Percentiles rank a stretch among this genome's conserved stretches.
phyloP scores from a whole-genome alignment of 352 stramenopile genomes.

The Porosira glacialis region DNA sequence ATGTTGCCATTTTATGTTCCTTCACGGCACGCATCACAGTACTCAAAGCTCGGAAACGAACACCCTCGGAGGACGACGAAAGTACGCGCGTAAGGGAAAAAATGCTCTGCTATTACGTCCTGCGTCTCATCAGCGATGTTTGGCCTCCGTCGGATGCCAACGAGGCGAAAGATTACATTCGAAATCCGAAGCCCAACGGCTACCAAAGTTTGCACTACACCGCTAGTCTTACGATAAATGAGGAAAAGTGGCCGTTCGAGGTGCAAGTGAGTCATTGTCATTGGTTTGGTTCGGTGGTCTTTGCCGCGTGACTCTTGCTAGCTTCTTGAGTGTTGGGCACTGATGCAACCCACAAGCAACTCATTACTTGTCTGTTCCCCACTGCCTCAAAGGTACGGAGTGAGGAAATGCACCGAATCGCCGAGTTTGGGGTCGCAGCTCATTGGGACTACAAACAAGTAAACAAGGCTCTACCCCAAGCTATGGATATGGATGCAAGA shows the following conservation, averaged over 20 bases:
- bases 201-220: conserved; percentile 84
- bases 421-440: too few relatives aligned
- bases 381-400: too few relatives aligned
- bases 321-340: too few relatives aligned
- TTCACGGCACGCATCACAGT: conserved; percentile 77
- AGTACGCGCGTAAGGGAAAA: conserved; percentile 47
- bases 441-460: too few relatives aligned
- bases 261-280: conserved; percentile 39
- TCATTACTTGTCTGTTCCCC: too few relatives aligned
- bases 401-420: too few relatives aligned
- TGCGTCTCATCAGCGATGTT: conserved; percentile 53
- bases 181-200: conserved; percentile 81
- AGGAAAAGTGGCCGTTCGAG: conserved; percentile 75
- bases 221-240: conserved; percentile 41
- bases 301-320: too few relatives aligned
- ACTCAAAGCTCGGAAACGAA: conserved; percentile 37
- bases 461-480: too few relatives aligned
- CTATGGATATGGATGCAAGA: too few relatives aligned
- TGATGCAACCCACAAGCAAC: too few relatives aligned
- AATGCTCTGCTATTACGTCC: conserved; percentile 77
- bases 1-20: conserved; percentile 57
- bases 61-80: conserved; percentile 47
- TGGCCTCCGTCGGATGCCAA: conserved; percentile 50
- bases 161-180: conserved; percentile 82
- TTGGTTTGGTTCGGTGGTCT: too few relatives aligned